Percentiles rank a stretch among this genome's conserved stretches.
Conservation (phyloP, 805 yeast species). For the Kuraishia cidri region DNA sequence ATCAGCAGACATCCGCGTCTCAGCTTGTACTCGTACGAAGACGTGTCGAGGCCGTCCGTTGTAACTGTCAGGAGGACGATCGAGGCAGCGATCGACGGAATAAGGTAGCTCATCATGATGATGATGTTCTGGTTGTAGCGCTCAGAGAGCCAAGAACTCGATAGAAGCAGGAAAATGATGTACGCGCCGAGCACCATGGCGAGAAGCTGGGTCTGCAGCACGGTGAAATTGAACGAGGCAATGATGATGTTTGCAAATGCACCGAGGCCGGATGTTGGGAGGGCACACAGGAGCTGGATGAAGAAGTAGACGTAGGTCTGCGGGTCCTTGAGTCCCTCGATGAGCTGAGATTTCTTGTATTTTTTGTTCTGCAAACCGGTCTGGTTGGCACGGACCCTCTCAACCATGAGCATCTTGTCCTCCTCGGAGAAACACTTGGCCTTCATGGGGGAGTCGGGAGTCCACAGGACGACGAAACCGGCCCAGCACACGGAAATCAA, state of each 20-base stretch:
- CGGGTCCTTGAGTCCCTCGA: slow-evolving; percentile 14
- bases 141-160: slow-evolving; percentile 14
- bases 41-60: slow-evolving; percentile 10
- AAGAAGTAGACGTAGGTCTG: slow-evolving; percentile 15
- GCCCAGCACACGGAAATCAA: slow-evolving; percentile 22
- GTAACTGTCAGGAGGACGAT: slow-evolving; percentile 15
- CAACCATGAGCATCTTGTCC: slow-evolving; percentile 24
- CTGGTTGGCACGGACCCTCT: slow-evolving; percentile 20
- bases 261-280: slow-evolving; percentile 21
- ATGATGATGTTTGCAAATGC: slow-evolving; percentile 19
- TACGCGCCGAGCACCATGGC: slow-evolving; percentile 23
- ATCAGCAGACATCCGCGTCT: slow-evolving; percentile 17
- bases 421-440: slow-evolving; percentile 24
- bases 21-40: slow-evolving; percentile 8
- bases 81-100: slow-evolving; percentile 23
- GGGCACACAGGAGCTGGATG: slow-evolving; percentile 15
- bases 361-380: slow-evolving; percentile 24
- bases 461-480: slow-evolving; percentile 13
- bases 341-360: slow-evolving; percentile 16
- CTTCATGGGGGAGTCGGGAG: slow-evolving; percentile 23
- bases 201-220: slow-evolving; percentile 19
- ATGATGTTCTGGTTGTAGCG: slow-evolving; percentile 9
- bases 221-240: slow-evolving; percentile 18
- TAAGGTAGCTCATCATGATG: slow-evolving; percentile 13
- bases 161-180: slow-evolving; percentile 13